These are phyloP conservation scores for Tephrocybe rancida DNA, from an alignment of 768 basidiomycete genomes.

Conservation along the genomic window DNA sequence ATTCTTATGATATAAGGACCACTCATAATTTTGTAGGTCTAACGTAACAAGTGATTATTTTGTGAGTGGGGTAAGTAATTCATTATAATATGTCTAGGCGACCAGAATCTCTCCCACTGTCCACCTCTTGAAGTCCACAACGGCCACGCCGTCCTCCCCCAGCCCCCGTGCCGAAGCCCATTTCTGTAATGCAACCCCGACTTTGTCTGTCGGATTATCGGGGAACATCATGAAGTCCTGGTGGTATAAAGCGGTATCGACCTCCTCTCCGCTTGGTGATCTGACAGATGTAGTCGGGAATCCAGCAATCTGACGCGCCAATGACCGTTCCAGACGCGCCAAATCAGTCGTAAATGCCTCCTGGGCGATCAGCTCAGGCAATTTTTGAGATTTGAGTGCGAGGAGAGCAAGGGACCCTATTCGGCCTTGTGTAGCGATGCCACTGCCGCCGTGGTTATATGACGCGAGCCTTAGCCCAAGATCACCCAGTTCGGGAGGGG, in stretches of 20 bases:
- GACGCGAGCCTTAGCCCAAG: conserved; percentile 47
- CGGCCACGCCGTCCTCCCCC: conserved; percentile 38
- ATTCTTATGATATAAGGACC: background rate
- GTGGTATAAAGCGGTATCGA: conserved; percentile 63
- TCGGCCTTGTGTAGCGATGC: conserved; percentile 53
- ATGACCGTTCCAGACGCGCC: conserved; percentile 63
- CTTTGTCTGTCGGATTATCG: conserved; percentile 48
- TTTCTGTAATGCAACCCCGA: conserved; percentile 46
- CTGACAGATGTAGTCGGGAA: conserved; percentile 66
- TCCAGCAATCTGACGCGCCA: conserved; percentile 87
- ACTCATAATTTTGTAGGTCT: too few species aligned
- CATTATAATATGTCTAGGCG: background rate
- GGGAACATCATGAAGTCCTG: conserved; percentile 78
- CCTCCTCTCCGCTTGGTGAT: conserved; percentile 25
- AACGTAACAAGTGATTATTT: background rate
- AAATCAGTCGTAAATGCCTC: conserved; percentile 59
- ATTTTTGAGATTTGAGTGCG: conserved; percentile 48
- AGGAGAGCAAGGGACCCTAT: conserved; percentile 62
- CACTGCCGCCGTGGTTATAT: conserved; percentile 64
- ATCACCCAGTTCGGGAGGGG: conserved; percentile 39
- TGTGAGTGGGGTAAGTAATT: conserved; percentile 1
- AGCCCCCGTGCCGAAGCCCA: conserved; percentile 34
- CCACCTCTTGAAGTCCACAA: conserved; percentile 66
- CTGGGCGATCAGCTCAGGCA: conserved; percentile 45
- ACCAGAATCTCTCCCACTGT: conserved; percentile 49